Evolutionary conservation across 441 rosid genomes (phyloP).

Genomic region (Euphorbia celastroides): DNA sequence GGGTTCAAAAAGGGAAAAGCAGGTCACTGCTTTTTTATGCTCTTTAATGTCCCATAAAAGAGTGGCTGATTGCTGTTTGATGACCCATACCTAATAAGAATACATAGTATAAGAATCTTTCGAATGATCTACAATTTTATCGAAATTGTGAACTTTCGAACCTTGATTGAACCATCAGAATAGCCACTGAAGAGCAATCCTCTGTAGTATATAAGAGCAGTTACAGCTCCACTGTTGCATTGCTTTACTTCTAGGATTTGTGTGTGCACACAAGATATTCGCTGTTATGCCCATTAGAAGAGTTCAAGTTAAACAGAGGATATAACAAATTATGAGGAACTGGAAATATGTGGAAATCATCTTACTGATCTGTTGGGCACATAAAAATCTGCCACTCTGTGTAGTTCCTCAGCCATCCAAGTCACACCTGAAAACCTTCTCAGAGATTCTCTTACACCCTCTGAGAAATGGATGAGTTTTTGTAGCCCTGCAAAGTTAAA

Average conservation of each 20-base stretch:
- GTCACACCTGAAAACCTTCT: slow-evolving; percentile 79
- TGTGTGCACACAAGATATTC: slow-evolving; percentile 91
- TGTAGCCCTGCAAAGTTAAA: slow-evolving; percentile 57
- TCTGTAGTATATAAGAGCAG: slow-evolving; percentile 75
- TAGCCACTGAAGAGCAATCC: slow-evolving; percentile 86
- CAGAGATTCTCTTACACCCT: slow-evolving; percentile 82
- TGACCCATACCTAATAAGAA: slow-evolving; percentile 61
- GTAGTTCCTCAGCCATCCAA: slow-evolving; percentile 98
- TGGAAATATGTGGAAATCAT: background rate
- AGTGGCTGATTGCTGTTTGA: slow-evolving; percentile 49
- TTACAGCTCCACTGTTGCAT: slow-evolving; percentile 64
- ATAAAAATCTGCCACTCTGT: slow-evolving; percentile 74
- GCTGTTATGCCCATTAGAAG: slow-evolving; percentile 43
- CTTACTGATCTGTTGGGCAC: slow-evolving; percentile 74
- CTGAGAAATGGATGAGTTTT: slow-evolving; percentile 69
- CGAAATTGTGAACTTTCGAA: slow-evolving; percentile 14
- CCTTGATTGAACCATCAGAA: slow-evolving; percentile 86
- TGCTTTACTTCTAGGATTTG: slow-evolving; percentile 73
- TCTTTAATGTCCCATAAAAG: slow-evolving; percentile 66
- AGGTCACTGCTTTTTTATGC: slow-evolving; percentile 71
- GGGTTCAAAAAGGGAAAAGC: slow-evolving; percentile 68
- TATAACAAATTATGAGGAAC: background rate
- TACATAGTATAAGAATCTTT: background rate
- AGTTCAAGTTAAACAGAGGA: slow-evolving; percentile 3
- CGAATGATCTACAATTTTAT: background rate